Percentiles rank a stretch among this genome's conserved stretches.
These are phyloP conservation scores for Skeletonema grethae DNA, from an alignment of 108 stramenopile species.

Conservation along the genomic window DNA sequence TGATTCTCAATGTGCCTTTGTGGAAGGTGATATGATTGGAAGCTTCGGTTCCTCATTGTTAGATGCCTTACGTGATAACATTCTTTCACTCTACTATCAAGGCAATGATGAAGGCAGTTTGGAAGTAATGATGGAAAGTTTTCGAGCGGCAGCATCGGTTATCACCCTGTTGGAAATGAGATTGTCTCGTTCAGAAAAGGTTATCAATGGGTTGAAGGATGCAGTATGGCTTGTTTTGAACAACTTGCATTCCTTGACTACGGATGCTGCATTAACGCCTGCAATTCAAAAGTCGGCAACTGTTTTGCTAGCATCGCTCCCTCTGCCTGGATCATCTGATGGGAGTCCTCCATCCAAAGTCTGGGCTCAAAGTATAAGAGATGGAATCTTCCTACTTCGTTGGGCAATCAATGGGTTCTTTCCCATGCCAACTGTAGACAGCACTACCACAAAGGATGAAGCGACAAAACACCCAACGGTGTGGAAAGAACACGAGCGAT, in stretches of 20 bases:
- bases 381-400: conserved; percentile 23
- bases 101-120: background rate
- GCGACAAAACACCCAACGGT: background rate
- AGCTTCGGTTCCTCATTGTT: conserved; percentile 20
- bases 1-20: conserved; percentile 11
- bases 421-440: conserved; percentile 19
- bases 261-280: background rate
- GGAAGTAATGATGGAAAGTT: conserved; percentile 5
- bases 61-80: conserved; percentile 23
- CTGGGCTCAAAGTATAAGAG: conserved; percentile 20
- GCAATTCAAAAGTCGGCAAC: conserved; percentile 26
- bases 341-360: conserved; percentile 13
- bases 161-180: conserved; percentile 28
- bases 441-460: background rate
- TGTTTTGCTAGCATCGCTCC: conserved; percentile 25
- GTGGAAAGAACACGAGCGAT: conserved; percentile 24
- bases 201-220: conserved; percentile 12
- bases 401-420: conserved; percentile 40
- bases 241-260: background rate
- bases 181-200: conserved; percentile 16
- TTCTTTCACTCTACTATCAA: background rate
- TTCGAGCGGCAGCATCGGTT: conserved; percentile 15
- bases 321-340: conserved; percentile 25
- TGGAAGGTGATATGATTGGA: conserved; percentile 34
- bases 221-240: conserved; percentile 2